Base-by-base conservation (phyloP, 352 stramenopile species). In the Thalassiosira mediterranea region DNA sequence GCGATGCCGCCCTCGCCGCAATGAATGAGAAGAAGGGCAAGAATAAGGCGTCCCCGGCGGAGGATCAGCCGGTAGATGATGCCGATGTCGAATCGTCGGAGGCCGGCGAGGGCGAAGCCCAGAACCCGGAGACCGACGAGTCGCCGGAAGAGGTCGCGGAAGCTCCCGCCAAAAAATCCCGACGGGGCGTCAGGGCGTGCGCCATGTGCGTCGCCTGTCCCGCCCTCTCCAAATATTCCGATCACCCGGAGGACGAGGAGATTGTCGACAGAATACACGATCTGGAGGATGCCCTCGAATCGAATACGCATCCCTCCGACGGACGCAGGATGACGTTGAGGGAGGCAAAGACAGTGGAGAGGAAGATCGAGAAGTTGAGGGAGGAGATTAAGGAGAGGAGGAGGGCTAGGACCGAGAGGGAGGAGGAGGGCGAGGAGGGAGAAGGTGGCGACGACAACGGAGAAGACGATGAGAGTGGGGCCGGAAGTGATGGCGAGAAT, bases 1-100 rank as follows among this genome's bases (percentile, higher is more conserved):
- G 94, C 4, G 72, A 77, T 71, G 94, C 81, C 80, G 95, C 71
- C 84, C 98, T 73, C 96, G 94, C 76, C 83, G 92, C 81, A 95
- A 96, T 88, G 58, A 56, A 75, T 40, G 72, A 75, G 40, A 32
- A 56, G 37, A 32, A 19, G 46, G 23, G 21, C 28, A 29, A 23
- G 44, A 51, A 0, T 26, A 17, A 1, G 25, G 47, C 1, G n/a
- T n/a, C n/a, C 32, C 7, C 3, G n/a, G 47, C 2, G 17, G 21
- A 21, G 34, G 47, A 21, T n/a, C 21, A 32, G 13, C 2, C 47
- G 21, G 0, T 28, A 56, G 5, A 3, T 49, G 23, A 49, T 1
- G 31, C 11, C 23, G 21, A 21, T 21, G 31, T 4, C 25, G 38
- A 31, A 29, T n/a, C 31, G 32, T 60, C 1, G 17, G 25, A 1